Percentiles rank a stretch among this genome's conserved stretches.
phyloP scores from a whole-genome alignment of 140 eudicot genomes.

The Flaveria floridana region DNA sequence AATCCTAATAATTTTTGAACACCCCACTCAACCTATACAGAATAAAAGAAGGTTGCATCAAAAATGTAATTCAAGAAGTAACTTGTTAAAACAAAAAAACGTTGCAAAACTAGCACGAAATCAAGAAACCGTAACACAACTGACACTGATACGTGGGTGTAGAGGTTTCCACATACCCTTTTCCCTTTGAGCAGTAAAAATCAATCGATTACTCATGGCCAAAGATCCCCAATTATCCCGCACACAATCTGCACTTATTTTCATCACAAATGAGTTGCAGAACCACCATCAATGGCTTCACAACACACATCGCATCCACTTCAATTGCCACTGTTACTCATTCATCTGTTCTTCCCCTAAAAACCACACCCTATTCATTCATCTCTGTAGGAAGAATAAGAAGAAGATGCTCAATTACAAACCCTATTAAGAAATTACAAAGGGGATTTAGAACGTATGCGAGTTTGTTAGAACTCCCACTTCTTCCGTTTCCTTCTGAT shows the following conservation, averaged over 20 bases:
- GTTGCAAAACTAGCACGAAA: not conserved
- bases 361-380: conserved; percentile 13
- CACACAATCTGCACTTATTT: not conserved
- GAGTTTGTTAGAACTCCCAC: conserved; percentile 55
- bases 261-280: conserved; percentile 35
- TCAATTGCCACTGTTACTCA: conserved; percentile 17
- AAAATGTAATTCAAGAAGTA: no score
- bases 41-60: no score
- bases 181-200: conserved; percentile 21
- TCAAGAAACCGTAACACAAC: not conserved
- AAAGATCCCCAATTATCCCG: conserved; percentile 22
- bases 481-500: conserved; percentile 71
- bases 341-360: conserved; percentile 18
- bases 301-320: conserved; percentile 1
- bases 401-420: conserved; percentile 27
- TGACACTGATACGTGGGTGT: conserved; percentile 28
- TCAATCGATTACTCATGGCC: conserved; percentile 15
- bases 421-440: conserved; percentile 27
- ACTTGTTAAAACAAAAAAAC: no score
- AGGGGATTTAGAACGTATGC: conserved; percentile 29
- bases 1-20: no score
- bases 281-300: conserved; percentile 19
- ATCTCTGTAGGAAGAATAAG: conserved; percentile 1
- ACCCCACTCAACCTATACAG: no score
- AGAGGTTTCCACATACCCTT: conserved; percentile 27